Conservation (phyloP, 768 basidiomycete species). For the Russula emetica region DNA sequence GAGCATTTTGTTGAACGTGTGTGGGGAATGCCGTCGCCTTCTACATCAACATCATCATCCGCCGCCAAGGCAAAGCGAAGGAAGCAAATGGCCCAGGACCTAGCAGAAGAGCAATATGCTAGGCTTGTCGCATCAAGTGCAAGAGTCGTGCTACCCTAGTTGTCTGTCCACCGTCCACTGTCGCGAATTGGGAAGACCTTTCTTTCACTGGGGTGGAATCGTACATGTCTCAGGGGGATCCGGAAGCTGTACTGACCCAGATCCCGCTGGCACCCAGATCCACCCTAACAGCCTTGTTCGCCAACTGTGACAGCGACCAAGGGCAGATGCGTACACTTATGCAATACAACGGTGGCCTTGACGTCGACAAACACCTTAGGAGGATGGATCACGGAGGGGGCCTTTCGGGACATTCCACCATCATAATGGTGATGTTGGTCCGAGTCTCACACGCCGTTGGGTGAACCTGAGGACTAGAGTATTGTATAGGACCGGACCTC, state of each 20-base stretch:
- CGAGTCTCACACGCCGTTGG: too few species aligned
- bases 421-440: too few species aligned
- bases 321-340: too few species aligned
- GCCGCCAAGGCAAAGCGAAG: conserved; percentile 55
- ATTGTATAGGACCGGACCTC: too few species aligned
- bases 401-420: too few species aligned
- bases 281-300: conserved; percentile 33
- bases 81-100: conserved; percentile 63
- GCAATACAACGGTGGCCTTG: too few species aligned
- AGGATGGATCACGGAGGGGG: too few species aligned
- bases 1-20: conserved; percentile 72
- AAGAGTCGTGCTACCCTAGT: conserved; percentile 91
- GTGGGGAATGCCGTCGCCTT: conserved; percentile 74
- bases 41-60: conserved; percentile 27
- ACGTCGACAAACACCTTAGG: too few species aligned
- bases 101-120: conserved; percentile 62
- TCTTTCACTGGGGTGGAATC: conserved; percentile 85
- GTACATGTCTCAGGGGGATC: conserved; percentile 80
- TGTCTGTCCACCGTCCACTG: conserved; percentile 92
- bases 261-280: conserved; percentile 35
- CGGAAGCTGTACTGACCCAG: conserved; percentile 41
- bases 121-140: conserved; percentile 74
- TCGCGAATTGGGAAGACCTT: conserved; percentile 99
- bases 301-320: too few species aligned
- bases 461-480: too few species aligned